Evolutionary conservation across 1,284 basidiomycete genomes (phyloP).

Genomic region (Naganishia sp.): DNA sequence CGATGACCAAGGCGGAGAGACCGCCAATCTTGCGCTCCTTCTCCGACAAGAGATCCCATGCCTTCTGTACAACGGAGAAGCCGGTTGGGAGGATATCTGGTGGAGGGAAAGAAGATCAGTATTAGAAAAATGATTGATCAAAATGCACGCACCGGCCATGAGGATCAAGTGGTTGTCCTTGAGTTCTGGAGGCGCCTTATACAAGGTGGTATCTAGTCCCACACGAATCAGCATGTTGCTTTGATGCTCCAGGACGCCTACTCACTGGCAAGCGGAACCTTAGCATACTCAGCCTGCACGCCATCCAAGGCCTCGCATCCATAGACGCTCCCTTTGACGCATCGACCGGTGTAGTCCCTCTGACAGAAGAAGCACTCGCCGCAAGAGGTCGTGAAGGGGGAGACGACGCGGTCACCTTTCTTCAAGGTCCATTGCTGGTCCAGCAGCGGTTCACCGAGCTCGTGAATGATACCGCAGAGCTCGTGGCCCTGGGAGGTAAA

Average conservation of each 20-base stretch:
- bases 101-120: background rate
- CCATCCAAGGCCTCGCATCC: conserved; percentile 73
- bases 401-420: conserved; percentile 79
- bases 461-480: conserved; percentile 69
- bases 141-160: conserved; percentile 41
- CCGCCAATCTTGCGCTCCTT: conserved; percentile 42
- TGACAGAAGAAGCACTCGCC: conserved; percentile 66
- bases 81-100: conserved; percentile 56
- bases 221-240: background rate
- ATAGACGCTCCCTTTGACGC: conserved; percentile 67
- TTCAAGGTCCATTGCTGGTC: conserved; percentile 61
- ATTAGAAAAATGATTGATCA: background rate
- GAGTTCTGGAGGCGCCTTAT: conserved; percentile 49
- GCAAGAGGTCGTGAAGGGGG: conserved; percentile 81
- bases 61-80: conserved; percentile 54
- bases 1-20: conserved; percentile 50
- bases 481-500: conserved; percentile 65
- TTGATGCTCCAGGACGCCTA: background rate
- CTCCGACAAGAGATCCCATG: conserved; percentile 45
- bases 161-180: conserved; percentile 53
- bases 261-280: conserved; percentile 61
- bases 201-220: conserved; percentile 46
- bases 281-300: conserved; percentile 83
- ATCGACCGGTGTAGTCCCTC: conserved; percentile 73
- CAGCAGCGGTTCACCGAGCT: conserved; percentile 35